Base-by-base conservation (phyloP, 1,284 basidiomycete genomes). In the Cryptococcus maquisensis region DNA sequence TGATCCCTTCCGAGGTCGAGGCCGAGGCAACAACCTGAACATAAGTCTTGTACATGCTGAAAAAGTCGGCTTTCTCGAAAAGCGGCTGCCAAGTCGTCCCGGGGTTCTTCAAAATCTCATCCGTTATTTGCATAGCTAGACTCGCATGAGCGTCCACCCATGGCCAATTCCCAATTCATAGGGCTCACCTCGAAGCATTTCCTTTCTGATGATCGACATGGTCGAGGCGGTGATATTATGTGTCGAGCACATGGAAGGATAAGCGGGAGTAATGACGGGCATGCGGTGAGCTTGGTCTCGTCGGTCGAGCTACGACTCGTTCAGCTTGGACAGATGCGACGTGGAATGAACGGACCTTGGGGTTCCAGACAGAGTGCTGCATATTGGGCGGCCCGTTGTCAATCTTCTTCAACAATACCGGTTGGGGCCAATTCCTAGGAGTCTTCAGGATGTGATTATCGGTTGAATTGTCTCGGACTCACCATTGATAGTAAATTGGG, bases 201-300 rank as follows among this genome's bases (percentile, higher is more conserved):
- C 96, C 66, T 90, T 87, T 2, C 90, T 95, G 82, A 98, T 94
- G 61, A 99, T 90, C 79, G 88, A 87, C 78, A 97, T 91, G 2
- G 95, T 98, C 13, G 93, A 97, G 40, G 85, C 84, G 41, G 91
- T 93, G 56, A 98, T 93, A 69, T 98, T 98, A 78, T 99, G 96
- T 15, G 96, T 98, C 35, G 95, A 86, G 74, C 95, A 98, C 95
- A 99, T 99, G n/a, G 94, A 89, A 39, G 96, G 96, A 77, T 98
- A 99, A 21, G 96, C 94, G 4, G 96, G 96, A 1, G 96, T 98
- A 68, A 99, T 98, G 72, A 99, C 98, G n/a, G 96, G 96, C 96
- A 98, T 98, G 57, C 92, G 84, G 78, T 99, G 96, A 36, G 88
- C 83, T 58, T 90, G 83, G 76, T 98, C 96, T 59, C 86, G 83